phyloP scores from a whole-genome alignment of 2,329 filamentous ascomycete species.

The Cytospora mali region DNA sequence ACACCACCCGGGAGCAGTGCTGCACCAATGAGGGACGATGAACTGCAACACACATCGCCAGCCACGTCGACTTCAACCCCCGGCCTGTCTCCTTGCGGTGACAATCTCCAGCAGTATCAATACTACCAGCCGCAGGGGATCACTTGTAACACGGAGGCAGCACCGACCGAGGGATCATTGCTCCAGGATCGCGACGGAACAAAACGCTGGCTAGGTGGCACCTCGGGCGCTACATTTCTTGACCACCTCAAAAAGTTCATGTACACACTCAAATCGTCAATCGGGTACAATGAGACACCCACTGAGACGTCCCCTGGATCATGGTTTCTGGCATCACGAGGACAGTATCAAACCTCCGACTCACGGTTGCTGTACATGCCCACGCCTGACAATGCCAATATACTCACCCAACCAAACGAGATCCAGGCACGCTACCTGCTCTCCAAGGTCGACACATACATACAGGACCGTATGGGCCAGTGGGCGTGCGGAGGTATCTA shows the following conservation, averaged over 20 bases:
- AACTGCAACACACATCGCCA: conserved; percentile 20
- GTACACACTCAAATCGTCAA: conserved; percentile 39
- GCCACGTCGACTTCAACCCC: conserved; percentile 31
- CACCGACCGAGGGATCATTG: conserved; percentile 42
- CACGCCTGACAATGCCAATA: conserved; percentile 4
- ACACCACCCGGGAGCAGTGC: conserved; percentile 30
- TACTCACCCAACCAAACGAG: not conserved
- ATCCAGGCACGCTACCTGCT: conserved; percentile 44
- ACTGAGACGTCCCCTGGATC: conserved; percentile 31
- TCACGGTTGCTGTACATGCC: conserved; percentile 44
- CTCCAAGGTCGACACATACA: conserved; percentile 44
- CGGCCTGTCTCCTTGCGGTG: conserved; percentile 21
- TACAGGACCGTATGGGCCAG: conserved; percentile 48
- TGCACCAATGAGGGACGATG: conserved; percentile 7
- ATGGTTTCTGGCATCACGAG: conserved; percentile 45
- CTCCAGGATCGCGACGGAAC: conserved; percentile 49
- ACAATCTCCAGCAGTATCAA: conserved; percentile 13
- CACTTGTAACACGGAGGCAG: not conserved
- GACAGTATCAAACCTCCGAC: conserved; percentile 52
- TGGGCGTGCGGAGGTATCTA: conserved; percentile 51
- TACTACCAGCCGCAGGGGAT: not conserved
- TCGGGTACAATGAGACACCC: conserved; percentile 31
- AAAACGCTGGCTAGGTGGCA: conserved; percentile 51
- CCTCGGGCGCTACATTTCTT: conserved; percentile 53
- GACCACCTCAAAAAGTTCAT: conserved; percentile 54